phyloP scores from a whole-genome alignment of 208 protist genomes.

The Perkinsela sp. region DNA sequence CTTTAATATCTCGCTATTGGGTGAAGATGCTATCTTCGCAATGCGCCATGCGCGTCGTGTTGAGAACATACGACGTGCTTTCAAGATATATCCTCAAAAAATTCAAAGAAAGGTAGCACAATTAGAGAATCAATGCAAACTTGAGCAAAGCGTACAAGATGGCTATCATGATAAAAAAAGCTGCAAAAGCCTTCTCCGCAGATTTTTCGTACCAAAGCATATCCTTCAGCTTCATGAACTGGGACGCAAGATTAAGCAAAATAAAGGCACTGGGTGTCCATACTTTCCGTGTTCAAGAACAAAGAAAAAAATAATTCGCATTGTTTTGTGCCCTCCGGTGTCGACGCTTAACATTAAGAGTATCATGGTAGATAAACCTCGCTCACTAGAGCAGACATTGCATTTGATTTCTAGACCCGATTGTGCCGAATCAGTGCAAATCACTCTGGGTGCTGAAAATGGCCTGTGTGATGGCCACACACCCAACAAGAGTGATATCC shows the following conservation, averaged over 20 bases:
- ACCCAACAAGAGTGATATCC: background rate
- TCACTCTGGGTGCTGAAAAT: background rate
- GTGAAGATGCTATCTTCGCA: background rate
- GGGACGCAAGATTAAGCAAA: background rate
- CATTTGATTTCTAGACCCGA: background rate
- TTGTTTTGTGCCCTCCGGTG: background rate
- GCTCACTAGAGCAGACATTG: background rate
- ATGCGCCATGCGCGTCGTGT: background rate
- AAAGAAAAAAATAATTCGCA: background rate
- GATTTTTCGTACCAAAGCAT: background rate
- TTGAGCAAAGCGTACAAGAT: background rate
- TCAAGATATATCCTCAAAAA: background rate
- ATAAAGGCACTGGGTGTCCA: background rate
- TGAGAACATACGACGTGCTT: background rate
- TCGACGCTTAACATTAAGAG: background rate
- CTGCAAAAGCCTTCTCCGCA: background rate
- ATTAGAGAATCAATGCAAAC: background rate
- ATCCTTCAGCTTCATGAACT: background rate
- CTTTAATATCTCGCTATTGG: background rate
- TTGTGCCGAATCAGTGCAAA: background rate
- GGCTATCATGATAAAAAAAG: too few species aligned
- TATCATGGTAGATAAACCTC: background rate
- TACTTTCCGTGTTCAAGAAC: background rate
- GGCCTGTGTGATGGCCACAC: background rate
- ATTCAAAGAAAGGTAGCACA: background rate